Percentiles rank a stretch among this genome's conserved stretches.
These are phyloP conservation scores for Apiospora saccharicola DNA, from an alignment of 2,329 filamentous ascomycete species.

Conservation along the genomic window DNA sequence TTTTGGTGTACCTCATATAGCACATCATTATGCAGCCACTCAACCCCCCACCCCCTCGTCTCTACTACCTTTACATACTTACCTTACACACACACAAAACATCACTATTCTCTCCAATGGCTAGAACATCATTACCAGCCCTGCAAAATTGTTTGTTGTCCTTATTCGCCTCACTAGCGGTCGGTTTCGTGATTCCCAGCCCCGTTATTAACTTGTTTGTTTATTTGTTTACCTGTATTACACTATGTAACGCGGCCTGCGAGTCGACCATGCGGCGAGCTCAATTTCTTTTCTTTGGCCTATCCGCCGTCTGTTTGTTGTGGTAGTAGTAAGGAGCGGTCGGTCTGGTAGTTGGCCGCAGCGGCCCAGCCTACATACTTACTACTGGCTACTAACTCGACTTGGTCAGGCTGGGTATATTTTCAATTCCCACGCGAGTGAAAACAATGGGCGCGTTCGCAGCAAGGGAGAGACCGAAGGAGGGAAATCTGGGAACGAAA, in stretches of 20 bases:
- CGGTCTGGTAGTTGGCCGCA: not conserved
- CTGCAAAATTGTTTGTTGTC: not conserved
- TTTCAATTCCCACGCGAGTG: constrained; percentile 7
- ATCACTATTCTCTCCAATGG: not conserved
- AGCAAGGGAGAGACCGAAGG: not conserved
- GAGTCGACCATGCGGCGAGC: not conserved
- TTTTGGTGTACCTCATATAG: constrained; percentile 4
- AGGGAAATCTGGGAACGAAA: constrained; percentile 4
- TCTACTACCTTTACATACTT: not conserved
- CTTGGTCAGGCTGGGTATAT: constrained; percentile 13
- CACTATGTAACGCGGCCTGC: constrained; percentile 7
- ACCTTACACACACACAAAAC: constrained; percentile 5
- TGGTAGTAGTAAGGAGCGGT: not conserved
- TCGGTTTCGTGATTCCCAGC: constrained; percentile 8
- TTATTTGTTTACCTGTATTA: constrained; percentile 18
- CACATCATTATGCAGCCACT: not conserved
- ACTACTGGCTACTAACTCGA: not conserved
- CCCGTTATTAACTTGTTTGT: constrained; percentile 7
- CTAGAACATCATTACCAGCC: constrained; percentile 4
- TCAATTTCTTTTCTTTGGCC: not conserved
- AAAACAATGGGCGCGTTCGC: not conserved
- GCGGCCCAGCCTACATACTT: not conserved
- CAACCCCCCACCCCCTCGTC: not conserved
- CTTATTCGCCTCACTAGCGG: not conserved
- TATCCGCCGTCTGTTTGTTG: not conserved